phyloP scores from a whole-genome alignment of 257 asterid species.

The Echites panduratus region DNA sequence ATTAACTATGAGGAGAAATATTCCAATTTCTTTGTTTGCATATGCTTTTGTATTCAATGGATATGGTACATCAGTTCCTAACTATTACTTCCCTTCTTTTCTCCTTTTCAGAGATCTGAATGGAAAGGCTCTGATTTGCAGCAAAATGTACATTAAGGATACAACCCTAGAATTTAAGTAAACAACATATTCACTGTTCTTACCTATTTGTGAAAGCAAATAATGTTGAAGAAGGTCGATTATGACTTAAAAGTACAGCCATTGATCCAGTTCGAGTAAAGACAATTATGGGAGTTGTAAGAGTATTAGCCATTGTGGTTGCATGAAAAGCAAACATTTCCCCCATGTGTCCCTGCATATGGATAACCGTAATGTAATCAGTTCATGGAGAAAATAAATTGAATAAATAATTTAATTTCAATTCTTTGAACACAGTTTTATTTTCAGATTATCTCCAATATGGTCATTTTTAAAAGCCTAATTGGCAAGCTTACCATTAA shows the following conservation, averaged over 20 bases:
- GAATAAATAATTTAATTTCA: neutral
- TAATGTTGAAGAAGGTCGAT: slow-evolving; percentile 71
- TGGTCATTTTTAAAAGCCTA: neutral
- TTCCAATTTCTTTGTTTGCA: neutral
- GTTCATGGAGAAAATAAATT: neutral
- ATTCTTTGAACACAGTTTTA: neutral
- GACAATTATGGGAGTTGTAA: slow-evolving; percentile 79
- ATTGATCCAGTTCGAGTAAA: slow-evolving; percentile 97
- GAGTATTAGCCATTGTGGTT: slow-evolving; percentile 85
- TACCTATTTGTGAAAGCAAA: slow-evolving; percentile 93
- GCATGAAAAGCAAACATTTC: slow-evolving; percentile 89
- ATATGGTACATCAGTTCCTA: neutral
- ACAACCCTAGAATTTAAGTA: neutral
- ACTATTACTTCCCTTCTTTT: neutral
- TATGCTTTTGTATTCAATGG: neutral
- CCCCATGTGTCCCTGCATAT: slow-evolving; percentile 81
- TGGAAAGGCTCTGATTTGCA: neutral
- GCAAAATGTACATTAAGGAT: neutral
- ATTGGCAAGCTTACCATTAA: neutral
- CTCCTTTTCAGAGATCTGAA: neutral
- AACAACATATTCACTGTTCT: slow-evolving; percentile 5
- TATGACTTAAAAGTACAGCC: slow-evolving; percentile 80
- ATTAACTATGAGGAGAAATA: neutral
- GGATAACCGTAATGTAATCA: neutral
- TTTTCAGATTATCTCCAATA: neutral